Evolutionary conservation across 495 filamentous ascomycete species (phyloP), one percentile per base, ranked within the genome.

Genomic region (Xylaria cubensis): DNA sequence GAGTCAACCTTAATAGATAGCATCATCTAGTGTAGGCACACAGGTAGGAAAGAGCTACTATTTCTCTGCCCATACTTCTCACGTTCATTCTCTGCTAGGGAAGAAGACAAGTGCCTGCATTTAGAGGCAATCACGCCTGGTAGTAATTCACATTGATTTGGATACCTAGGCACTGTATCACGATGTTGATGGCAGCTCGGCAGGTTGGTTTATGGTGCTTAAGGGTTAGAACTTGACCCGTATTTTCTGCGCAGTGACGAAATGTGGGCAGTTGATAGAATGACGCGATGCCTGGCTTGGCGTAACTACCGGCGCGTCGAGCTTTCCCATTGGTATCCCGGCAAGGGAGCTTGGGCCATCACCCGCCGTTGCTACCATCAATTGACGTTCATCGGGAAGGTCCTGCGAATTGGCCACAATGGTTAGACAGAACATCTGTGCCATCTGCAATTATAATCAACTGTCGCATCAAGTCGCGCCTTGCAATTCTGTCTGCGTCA

Each of bases 261-360:
- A 64, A 64, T 64, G 36, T 64, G 61, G 61, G 61, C 61, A 64
- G 39, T 64, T 64, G 17, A 15, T 3, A 21, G 17, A 44, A 44
- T 64, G 61, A 64, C 61, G 61, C 61, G 61, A 64, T 44, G 5
- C n/a, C 39, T 61, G 19, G 58, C 58, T 61, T 61, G 58, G 32
- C 24, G 26, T 56, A 3, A 36, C 26, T 56, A 3, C 26, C 26
- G 10, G 53, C 58, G 58, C 58, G 58, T 61, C 58, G 32, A 61
- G 58, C 58, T 61, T 39, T 24, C 51, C 9, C 51, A 55, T 24
- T 55, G 51, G 51, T 13, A 26, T 55, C 12, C 8, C 24, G 29
- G 51, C 26, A 0, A 56, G 26, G 53, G 34, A 61, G 58, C 58
- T 61, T 61, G 58, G 58, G 58, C 58, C 58, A 36, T 61, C 3